Base-by-base conservation (phyloP, 805 yeast genomes). In the Schwanniomyces occidentalis region DNA sequence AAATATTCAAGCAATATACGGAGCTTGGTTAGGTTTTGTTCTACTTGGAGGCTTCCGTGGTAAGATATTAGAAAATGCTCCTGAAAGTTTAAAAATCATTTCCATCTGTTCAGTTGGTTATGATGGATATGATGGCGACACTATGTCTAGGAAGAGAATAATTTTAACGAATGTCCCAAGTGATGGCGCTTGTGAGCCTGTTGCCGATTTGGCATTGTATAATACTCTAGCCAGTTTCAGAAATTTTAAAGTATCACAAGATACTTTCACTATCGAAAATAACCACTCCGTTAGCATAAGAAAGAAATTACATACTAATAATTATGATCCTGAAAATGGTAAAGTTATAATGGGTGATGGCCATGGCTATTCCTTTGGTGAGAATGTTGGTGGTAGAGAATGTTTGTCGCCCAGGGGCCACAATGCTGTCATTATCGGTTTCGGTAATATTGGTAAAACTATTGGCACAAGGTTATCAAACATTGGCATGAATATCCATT, bases 401-500 rank as follows among this genome's bases (percentile, higher is more conserved):
- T 51, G 51, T 18, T 53, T 73, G 14, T 69, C 78, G 4, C 88
- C 89, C 5, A 53, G 57, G 10, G 78, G 78, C 14, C 80, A 77
- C 49, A 64, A 63, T 16, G 88, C 71, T 1, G 76, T 80, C 3
- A 70, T 85, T 21, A 75, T 83, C 3, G 95, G 95, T 0, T 80
- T 85, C 48, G 95, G 95, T 1, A 67, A 77, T 14, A 85, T 85
- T 46, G 95, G 95, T 6, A 72, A 73, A 51, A 67, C 71, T 19
- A 76, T 83, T 38, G 93, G 80, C 3, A 58, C 56, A 30, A 70
- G 82, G 47, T 65, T 85, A 39, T 34, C 63, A 30, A 63, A 61
- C n/a, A 55, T 85, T 20, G 88, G 86, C 4, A 79, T 85, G 85
- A 59, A 73, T 14, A 65, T 85, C 23, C 71, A 71, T 37, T 85